Conservation (phyloP, 768 basidiomycete species). For the Phlebiopsis gigantea region DNA sequence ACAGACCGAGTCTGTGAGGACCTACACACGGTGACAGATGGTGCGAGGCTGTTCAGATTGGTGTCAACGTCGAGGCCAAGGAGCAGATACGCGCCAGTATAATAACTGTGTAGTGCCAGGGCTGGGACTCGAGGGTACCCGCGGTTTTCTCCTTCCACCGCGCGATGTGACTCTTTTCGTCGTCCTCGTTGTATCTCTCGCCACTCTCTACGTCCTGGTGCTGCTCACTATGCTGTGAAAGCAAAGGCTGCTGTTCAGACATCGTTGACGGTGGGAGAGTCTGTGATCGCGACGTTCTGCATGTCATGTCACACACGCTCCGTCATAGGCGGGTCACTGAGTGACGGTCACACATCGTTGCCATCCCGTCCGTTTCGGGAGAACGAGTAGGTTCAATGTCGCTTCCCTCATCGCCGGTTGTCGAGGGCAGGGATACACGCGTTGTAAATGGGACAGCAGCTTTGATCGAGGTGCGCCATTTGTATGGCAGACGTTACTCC, state of each 20-base stretch:
- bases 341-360: neutral
- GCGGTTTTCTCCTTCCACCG: slow-evolving; percentile 29
- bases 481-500: neutral
- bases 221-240: slow-evolving; percentile 22
- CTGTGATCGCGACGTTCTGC: slow-evolving; percentile 4
- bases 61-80: slow-evolving; percentile 15
- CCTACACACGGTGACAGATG: slow-evolving; percentile 29
- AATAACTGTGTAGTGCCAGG: slow-evolving; percentile 54
- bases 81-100: slow-evolving; percentile 41
- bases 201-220: slow-evolving; percentile 13
- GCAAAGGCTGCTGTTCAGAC: slow-evolving; percentile 45
- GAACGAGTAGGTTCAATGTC: neutral
- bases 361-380: neutral
- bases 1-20: slow-evolving; percentile 58
- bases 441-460: neutral
- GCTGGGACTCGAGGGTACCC: slow-evolving; percentile 44
- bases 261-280: slow-evolving; percentile 23
- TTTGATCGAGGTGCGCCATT: neutral
- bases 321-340: neutral
- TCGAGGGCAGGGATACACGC: neutral
- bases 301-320: neutral
- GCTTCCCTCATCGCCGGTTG: neutral
- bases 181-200: neutral
- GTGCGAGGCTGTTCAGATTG: neutral
- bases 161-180: slow-evolving; percentile 7